Conservation (phyloP, 2,329 filamentous ascomycete species). For the Mycosphaerella sp. region DNA sequence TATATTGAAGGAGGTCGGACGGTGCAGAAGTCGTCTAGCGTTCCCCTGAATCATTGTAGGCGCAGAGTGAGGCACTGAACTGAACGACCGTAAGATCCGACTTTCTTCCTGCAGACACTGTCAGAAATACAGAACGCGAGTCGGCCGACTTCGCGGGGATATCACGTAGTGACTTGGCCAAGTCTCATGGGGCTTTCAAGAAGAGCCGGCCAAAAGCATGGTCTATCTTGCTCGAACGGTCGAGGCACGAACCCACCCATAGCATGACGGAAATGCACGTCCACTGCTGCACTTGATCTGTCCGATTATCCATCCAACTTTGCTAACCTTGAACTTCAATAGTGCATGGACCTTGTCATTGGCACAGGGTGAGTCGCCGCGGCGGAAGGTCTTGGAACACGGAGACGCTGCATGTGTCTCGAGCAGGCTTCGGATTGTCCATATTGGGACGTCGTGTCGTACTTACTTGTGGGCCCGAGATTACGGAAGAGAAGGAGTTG, state of each 20-base stretch:
- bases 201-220: background rate
- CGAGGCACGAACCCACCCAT: background rate
- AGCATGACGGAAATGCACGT: slow-evolving; percentile 3
- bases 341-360: background rate
- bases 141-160: background rate
- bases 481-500: background rate
- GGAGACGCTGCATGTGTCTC: background rate
- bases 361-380: background rate
- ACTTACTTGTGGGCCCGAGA: background rate
- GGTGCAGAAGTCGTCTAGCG: too few relatives aligned
- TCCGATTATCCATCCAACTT: background rate
- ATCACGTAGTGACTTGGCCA: background rate
- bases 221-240: background rate
- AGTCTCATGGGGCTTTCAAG: background rate
- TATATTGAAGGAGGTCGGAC: too few relatives aligned
- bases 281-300: slow-evolving; percentile 1
- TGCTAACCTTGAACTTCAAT: slow-evolving; percentile 1
- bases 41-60: too few relatives aligned
- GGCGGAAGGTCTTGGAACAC: background rate
- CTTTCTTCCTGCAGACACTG: too few relatives aligned
- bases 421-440: background rate
- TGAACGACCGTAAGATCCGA: too few relatives aligned
- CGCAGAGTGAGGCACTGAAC: too few relatives aligned
- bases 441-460: background rate
- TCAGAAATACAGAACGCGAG: background rate